phyloP scores from a whole-genome alignment of 225 moss, liverwort and hornwort genomes.

The Ulota crispa region DNA sequence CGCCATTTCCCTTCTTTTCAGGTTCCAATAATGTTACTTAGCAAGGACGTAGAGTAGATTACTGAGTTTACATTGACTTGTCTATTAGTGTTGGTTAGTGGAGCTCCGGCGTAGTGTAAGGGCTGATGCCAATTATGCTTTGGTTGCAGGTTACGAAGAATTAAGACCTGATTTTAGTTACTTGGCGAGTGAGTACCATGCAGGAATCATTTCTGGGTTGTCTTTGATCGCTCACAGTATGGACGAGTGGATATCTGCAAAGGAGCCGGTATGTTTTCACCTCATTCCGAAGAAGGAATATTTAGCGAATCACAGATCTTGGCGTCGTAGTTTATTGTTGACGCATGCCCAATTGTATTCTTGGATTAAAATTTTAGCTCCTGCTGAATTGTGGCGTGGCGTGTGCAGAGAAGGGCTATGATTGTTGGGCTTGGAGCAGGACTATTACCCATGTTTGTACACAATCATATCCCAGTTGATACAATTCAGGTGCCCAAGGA shows the following conservation, averaged over 20 bases:
- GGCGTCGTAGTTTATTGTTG: not conserved
- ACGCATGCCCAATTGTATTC: not conserved
- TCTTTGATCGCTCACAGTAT: constrained; percentile 69
- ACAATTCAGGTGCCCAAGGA: constrained; percentile 56
- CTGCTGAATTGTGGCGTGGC: not conserved
- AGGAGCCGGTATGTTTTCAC: constrained; percentile 53
- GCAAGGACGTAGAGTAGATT: not conserved
- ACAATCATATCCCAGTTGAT: constrained; percentile 83
- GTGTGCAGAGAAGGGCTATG: constrained; percentile 66
- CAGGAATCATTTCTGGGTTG: constrained; percentile 78
- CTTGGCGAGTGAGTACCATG: constrained; percentile 90
- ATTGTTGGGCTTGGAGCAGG: constrained; percentile 97
- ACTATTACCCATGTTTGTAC: constrained; percentile 87
- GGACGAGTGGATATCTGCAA: constrained; percentile 65
- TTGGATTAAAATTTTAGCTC: not conserved
- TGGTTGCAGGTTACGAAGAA: constrained; percentile 49
- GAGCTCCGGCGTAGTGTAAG: not conserved
- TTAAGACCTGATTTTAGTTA: constrained; percentile 79
- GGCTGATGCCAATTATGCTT: not conserved
- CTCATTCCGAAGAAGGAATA: not conserved
- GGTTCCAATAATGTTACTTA: not conserved
- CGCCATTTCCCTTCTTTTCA: not conserved
- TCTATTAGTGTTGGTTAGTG: not conserved
- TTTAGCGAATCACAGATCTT: not conserved
- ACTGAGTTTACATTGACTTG: not conserved